These are phyloP conservation scores for Sequoia sempervirens DNA, from an alignment of 75 land plant species.

Conservation along the genomic window DNA sequence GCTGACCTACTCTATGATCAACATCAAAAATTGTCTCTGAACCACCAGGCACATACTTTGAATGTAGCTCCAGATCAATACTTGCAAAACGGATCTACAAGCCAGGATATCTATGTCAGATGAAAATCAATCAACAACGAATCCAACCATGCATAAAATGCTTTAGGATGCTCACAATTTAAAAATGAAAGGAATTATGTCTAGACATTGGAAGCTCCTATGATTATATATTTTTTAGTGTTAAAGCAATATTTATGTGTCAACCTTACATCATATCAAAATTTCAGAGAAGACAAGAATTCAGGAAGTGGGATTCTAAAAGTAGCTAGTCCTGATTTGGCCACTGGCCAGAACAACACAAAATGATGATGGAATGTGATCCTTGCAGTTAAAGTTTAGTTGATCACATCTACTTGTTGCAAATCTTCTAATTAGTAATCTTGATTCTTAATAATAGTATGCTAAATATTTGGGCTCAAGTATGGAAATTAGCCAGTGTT, in stretches of 20 bases:
- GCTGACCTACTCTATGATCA: conserved; percentile 34
- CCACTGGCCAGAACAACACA: background rate
- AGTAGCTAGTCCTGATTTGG: background rate
- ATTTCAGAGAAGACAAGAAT: background rate
- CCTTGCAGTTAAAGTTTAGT: background rate
- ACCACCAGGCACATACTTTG: conserved; percentile 43
- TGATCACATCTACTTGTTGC: background rate
- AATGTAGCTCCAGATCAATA: conserved; percentile 54
- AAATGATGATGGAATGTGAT: background rate
- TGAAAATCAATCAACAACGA: background rate
- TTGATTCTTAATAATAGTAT: background rate
- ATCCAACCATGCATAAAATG: background rate
- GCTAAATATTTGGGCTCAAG: background rate
- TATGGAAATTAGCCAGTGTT: background rate
- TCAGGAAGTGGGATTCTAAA: background rate
- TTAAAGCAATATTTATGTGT: background rate
- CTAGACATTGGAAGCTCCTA: background rate
- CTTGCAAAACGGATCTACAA: conserved; percentile 48
- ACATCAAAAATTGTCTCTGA: conserved; percentile 49
- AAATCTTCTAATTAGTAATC: background rate
- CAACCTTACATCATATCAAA: background rate
- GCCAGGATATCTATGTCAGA: background rate
- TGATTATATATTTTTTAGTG: background rate
- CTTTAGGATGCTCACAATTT: background rate
- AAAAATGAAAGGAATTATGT: background rate